Evolutionary conservation across 1,284 basidiomycete species (phyloP).

Genomic region (Cryptococcus depauperatus): DNA sequence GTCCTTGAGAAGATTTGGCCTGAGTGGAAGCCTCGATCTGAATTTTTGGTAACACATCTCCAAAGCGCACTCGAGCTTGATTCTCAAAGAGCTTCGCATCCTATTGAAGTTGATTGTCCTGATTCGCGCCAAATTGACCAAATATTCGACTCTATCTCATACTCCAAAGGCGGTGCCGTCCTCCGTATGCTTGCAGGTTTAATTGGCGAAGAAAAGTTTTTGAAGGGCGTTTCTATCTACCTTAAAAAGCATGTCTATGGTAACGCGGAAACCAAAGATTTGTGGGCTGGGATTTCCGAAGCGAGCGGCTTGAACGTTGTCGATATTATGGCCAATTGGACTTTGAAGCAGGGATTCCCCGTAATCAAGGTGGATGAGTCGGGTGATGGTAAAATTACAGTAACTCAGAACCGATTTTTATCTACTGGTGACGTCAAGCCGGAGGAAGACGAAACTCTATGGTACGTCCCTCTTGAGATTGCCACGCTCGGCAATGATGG

Average conservation of each 20-base stretch:
- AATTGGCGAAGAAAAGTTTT: slow-evolving; percentile 81
- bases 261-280: slow-evolving; percentile 76
- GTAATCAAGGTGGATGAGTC: slow-evolving; percentile 79
- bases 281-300: slow-evolving; percentile 80
- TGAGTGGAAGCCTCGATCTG: slow-evolving; percentile 51
- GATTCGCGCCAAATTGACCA: slow-evolving; percentile 81
- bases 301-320: slow-evolving; percentile 71
- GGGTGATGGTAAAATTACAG: slow-evolving; percentile 55
- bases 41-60: slow-evolving; percentile 52
- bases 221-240: slow-evolving; percentile 83
- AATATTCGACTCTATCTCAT: slow-evolving; percentile 79
- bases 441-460: slow-evolving; percentile 84
- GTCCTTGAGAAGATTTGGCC: slow-evolving; percentile 61
- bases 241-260: slow-evolving; percentile 78
- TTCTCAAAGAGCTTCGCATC: slow-evolving; percentile 83
- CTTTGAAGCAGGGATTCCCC: slow-evolving; percentile 80
- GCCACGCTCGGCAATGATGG: slow-evolving; percentile 58
- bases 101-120: slow-evolving; percentile 86
- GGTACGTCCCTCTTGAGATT: slow-evolving; percentile 73
- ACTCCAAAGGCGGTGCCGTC: slow-evolving; percentile 77
- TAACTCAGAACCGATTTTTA: slow-evolving; percentile 88
- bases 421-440: slow-evolving; percentile 69
- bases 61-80: slow-evolving; percentile 67
- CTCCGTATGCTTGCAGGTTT: slow-evolving; percentile 85
- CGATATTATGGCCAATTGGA: slow-evolving; percentile 86